Evolutionary conservation across 2,329 filamentous ascomycete genomes (phyloP).

Genomic region (Sporothrix brasiliensis): DNA sequence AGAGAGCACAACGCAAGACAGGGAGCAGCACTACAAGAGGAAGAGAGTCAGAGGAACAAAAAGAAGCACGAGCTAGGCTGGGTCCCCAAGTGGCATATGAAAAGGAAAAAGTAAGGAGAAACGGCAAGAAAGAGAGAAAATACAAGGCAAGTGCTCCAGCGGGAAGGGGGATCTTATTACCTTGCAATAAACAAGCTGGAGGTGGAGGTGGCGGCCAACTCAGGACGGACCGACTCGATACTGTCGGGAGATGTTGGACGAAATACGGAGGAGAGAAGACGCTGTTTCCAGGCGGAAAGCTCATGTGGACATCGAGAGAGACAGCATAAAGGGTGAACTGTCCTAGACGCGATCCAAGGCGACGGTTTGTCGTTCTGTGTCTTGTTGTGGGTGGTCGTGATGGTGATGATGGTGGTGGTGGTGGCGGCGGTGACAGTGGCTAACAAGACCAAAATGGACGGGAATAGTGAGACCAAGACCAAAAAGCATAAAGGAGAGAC

Average conservation of each 20-base stretch:
- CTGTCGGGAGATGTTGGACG: slow-evolving; percentile 14
- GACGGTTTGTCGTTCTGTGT: background rate
- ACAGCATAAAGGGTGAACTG: slow-evolving; percentile 1
- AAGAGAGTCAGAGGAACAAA: background rate
- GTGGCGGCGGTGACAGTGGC: background rate
- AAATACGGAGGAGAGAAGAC: background rate
- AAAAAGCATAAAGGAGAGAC: background rate
- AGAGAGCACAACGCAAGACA: background rate
- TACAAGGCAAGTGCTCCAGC: slow-evolving; percentile 17
- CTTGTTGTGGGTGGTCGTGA: background rate
- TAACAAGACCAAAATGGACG: slow-evolving; percentile 14
- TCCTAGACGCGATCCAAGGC: background rate
- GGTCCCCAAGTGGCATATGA: background rate
- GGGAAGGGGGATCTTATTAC: slow-evolving; percentile 19
- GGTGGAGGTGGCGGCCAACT: slow-evolving; percentile 26
- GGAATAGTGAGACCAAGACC: slow-evolving; percentile 15
- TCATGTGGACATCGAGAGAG: slow-evolving; percentile 21
- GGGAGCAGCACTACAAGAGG: background rate
- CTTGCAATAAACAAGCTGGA: slow-evolving; percentile 23
- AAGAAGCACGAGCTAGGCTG: background rate
- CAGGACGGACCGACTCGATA: slow-evolving; percentile 24
- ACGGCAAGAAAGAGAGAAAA: background rate
- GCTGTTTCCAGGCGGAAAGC: background rate
- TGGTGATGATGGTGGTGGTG: background rate
- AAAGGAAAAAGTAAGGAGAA: background rate